Evolutionary conservation across 139 green algal species (phyloP).

Genomic region (Picochlorum sp.): DNA sequence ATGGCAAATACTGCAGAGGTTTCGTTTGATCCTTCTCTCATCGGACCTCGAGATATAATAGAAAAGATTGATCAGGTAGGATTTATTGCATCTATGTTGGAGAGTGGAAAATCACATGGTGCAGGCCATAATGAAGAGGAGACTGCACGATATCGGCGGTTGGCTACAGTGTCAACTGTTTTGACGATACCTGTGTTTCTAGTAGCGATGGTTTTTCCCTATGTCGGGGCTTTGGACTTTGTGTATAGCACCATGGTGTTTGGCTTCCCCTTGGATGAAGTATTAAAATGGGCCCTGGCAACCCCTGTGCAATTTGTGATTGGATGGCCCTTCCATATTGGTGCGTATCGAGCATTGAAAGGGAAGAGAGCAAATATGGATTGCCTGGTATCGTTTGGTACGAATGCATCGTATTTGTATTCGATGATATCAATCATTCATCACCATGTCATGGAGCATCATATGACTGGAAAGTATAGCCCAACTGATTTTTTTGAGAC

Average conservation of each 20-base stretch:
- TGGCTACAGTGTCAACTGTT: conserved; percentile 31
- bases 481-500: conserved; percentile 98
- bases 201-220: conserved; percentile 77
- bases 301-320: conserved; percentile 89
- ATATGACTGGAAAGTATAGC: conserved; percentile 30
- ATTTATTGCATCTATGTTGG: conserved; percentile 28
- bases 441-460: conserved; percentile 45
- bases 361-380: conserved; percentile 93
- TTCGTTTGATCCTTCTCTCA: conserved; percentile 45
- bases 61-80: conserved; percentile 49
- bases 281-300: conserved; percentile 75
- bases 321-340: conserved; percentile 87
- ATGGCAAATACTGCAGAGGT: conserved; percentile 53
- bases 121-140: conserved; percentile 30
- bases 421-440: conserved; percentile 74
- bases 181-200: conserved; percentile 88
- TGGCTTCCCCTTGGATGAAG: conserved; percentile 58
- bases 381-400: conserved; percentile 91
- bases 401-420: conserved; percentile 89
- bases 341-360: conserved; percentile 60
- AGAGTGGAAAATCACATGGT: neutral
- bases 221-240: conserved; percentile 41
- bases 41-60: conserved; percentile 63
- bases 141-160: conserved; percentile 37
- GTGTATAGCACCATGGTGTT: conserved; percentile 31